phyloP scores from a whole-genome alignment of 345 rosid genomes.

The Eucalyptus camaldulensis region DNA sequence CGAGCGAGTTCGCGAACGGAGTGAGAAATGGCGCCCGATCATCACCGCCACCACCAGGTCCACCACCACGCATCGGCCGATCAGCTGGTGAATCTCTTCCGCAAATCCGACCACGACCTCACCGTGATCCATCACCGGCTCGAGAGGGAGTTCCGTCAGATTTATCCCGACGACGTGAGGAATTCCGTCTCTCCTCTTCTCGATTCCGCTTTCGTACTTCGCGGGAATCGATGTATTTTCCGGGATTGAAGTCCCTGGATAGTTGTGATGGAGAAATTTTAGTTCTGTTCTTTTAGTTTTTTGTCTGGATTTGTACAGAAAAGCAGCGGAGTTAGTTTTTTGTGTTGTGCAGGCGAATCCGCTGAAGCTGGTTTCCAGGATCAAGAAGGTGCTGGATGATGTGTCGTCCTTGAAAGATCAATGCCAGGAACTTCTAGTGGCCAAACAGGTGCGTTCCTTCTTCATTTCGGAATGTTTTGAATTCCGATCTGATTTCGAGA shows the following conservation, averaged over 20 bases:
- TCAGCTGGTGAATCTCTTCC: slow-evolving; percentile 44
- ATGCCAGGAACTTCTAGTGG: slow-evolving; percentile 71
- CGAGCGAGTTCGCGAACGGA: neutral
- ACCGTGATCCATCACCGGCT: slow-evolving; percentile 49
- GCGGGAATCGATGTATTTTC: neutral
- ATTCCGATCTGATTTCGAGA: neutral
- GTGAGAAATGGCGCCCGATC: neutral
- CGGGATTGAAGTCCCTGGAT: neutral
- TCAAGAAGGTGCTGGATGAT: slow-evolving; percentile 78
- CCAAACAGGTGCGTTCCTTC: slow-evolving; percentile 54
- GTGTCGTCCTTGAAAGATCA: slow-evolving; percentile 46
- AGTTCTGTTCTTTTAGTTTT: neutral
- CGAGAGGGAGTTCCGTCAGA: slow-evolving; percentile 67
- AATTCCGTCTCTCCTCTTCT: neutral
- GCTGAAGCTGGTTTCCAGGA: slow-evolving; percentile 55
- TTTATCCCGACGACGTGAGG: slow-evolving; percentile 67
- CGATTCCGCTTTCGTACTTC: neutral
- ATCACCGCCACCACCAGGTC: neutral
- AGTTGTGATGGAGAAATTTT: too few species aligned
- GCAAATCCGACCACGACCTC: slow-evolving; percentile 64
- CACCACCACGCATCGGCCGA: neutral
- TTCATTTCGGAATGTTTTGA: neutral
- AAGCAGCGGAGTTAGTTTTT: neutral
- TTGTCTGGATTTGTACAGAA: neutral
- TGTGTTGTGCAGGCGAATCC: slow-evolving; percentile 57